Evolutionary conservation across 345 rosid species (phyloP).

Genomic region (Eucalyptus marginata): DNA sequence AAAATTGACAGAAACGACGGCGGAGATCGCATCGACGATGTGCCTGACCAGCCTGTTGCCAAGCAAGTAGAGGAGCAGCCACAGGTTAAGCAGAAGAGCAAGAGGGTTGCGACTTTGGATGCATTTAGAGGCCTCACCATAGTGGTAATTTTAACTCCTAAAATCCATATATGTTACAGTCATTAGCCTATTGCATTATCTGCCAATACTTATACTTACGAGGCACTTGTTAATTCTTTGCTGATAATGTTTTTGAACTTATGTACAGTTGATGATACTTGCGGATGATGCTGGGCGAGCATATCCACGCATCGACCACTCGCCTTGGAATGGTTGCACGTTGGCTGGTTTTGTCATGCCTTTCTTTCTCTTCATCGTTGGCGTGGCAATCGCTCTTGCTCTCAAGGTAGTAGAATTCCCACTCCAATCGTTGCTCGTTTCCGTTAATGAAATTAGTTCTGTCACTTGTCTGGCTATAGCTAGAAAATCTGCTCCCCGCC

Average conservation of each 20-base stretch:
- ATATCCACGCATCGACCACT: constrained; percentile 41
- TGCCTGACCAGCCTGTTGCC: not conserved
- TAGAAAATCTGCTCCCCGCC: not conserved
- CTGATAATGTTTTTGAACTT: not conserved
- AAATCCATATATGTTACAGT: not conserved
- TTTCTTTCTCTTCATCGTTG: constrained; percentile 62
- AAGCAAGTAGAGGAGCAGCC: constrained; percentile 3
- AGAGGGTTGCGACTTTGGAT: constrained; percentile 48
- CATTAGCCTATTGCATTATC: not conserved
- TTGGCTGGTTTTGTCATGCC: constrained; percentile 70
- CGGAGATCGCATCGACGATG: not conserved
- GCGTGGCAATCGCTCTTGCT: constrained; percentile 57
- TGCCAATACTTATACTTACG: not conserved
- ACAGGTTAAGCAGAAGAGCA: constrained; percentile 16
- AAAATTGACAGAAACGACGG: not conserved
- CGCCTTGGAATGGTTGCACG: constrained; percentile 66
- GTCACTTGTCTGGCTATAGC: not conserved
- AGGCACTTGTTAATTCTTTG: not conserved
- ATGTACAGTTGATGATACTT: constrained; percentile 40
- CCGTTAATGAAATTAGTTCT: not conserved
- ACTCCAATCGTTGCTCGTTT: not conserved
- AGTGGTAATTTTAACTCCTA: constrained; percentile 6
- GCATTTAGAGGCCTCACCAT: constrained; percentile 57
- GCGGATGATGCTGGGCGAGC: constrained; percentile 50
- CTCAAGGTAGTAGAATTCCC: constrained; percentile 24